Base-by-base conservation (phyloP, 768 basidiomycete genomes). In the Trametes villosa region DNA sequence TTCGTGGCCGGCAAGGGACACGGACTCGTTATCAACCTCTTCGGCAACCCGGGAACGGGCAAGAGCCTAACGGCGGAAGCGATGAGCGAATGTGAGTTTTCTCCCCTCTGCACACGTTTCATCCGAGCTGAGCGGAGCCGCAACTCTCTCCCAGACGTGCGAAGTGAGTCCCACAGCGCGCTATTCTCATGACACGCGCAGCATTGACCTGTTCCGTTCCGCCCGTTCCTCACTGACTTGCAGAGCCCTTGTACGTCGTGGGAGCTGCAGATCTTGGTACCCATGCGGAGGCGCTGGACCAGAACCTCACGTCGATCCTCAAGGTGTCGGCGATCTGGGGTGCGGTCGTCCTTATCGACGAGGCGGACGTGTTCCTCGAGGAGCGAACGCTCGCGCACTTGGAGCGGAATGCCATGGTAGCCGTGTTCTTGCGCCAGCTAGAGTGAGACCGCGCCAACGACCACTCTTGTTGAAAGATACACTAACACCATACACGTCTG, bases 341-440 rank as follows among this genome's bases (percentile, higher is more conserved):
- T 26, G 74, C 75, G 4, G 70, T 76, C 20, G 71, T 75, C 3
- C 68, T 76, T 33, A 71, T 75, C 40, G 73, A 75, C 66, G 73
- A 71, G 57, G 86, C 86, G 5, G 87, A 90, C 71, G 86, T 90
- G 4, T 90, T 88, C 81, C 78, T 90, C 30, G 87, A 89, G 66
- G 83, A 85, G 68, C 82, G 87, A 7, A 84, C 84, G 4, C 74
- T 87, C 38, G 83, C 86, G 56, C 83, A 88, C 66, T 68, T 88
- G 13, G 79, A 85, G 66, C 79, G 87, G 12, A 90, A 89, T 64
- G 87, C 87, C 0, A 86, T 89, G 81, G 86, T 90, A 7, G 86
- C 86, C 4, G 86, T 88, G 13, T 88, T 72, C 59, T 65, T 71
- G 22, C 46, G 70, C 13, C 70, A 71, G 38, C 65, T 68, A 1